A percentile compares a stretch with the other conserved stretches of the same genome.
Evolutionary conservation across 2,329 filamentous ascomycete species (phyloP).

Genomic region (Fusarium citri): DNA sequence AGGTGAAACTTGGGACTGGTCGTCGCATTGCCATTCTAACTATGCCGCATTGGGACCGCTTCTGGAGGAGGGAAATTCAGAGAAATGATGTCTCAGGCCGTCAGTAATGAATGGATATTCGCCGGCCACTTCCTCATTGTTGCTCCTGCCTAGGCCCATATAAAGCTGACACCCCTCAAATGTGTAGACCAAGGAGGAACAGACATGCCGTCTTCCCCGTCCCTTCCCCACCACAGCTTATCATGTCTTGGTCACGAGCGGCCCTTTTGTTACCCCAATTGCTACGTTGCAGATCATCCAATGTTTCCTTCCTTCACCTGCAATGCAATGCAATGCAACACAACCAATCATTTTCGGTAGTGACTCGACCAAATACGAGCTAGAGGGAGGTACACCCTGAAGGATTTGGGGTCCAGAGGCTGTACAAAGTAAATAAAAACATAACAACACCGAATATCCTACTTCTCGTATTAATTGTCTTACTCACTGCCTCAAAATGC

Average conservation of each 20-base stretch:
- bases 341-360: slow-evolving; percentile 19
- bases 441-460: background rate
- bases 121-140: background rate
- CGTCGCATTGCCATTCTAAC: fast-evolving
- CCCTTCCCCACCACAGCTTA: slow-evolving; percentile 1
- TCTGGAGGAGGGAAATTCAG: background rate
- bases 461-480: slow-evolving; percentile 1
- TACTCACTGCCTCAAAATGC: slow-evolving; percentile 24
- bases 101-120: background rate
- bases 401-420: slow-evolving; percentile 16
- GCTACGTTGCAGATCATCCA: slow-evolving; percentile 33
- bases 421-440: background rate
- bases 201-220: slow-evolving; percentile 10
- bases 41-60: fast-evolving
- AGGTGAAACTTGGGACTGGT: too few species aligned
- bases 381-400: background rate
- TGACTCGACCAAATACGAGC: slow-evolving; percentile 1
- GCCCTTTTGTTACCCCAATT: background rate
- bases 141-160: background rate
- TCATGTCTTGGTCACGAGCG: slow-evolving; percentile 4
- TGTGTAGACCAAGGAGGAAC: background rate
- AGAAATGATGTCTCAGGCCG: background rate
- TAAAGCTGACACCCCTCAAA: background rate
- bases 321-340: slow-evolving; percentile 22
- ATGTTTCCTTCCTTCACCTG: slow-evolving; percentile 12